Evolutionary conservation across 495 filamentous ascomycete species (phyloP).

Genomic region (Aspergillus olivimuriae): DNA sequence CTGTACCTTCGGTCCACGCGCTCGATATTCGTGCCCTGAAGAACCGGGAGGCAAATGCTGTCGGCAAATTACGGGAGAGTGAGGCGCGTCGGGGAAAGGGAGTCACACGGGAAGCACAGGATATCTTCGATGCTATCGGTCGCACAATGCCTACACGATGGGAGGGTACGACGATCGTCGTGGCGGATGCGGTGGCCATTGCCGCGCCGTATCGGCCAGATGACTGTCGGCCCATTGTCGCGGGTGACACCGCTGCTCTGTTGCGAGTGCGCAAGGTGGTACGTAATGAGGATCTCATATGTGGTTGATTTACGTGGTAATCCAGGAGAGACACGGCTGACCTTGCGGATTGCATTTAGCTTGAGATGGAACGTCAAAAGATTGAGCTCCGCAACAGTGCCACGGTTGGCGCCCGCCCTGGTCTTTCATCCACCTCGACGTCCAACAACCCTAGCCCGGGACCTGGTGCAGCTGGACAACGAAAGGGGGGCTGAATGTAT

Average conservation of each 20-base stretch:
- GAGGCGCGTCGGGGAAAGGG: conserved; percentile 53
- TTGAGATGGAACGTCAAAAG: conserved; percentile 47
- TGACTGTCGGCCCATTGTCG: conserved; percentile 46
- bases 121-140: conserved; percentile 60
- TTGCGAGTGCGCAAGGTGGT: conserved; percentile 60
- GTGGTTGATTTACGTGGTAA: not conserved
- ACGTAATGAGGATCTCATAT: conserved; percentile 18
- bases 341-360: conserved; percentile 13
- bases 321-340: not conserved
- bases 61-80: conserved; percentile 47
- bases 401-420: conserved; percentile 32
- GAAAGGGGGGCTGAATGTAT: conserved; percentile 24
- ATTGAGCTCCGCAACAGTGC: conserved; percentile 42
- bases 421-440: conserved; percentile 23
- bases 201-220: conserved; percentile 54
- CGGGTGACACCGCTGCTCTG: conserved; percentile 45
- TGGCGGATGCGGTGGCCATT: conserved; percentile 59
- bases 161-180: conserved; percentile 56
- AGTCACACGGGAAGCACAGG: conserved; percentile 60
- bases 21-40: conserved; percentile 49
- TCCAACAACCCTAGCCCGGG: conserved; percentile 12
- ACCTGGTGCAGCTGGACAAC: conserved; percentile 21
- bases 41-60: conserved; percentile 46
- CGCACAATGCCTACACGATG: conserved; percentile 60
- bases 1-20: conserved; percentile 32